A percentile compares a stretch with the other conserved stretches of the same genome.
These are phyloP conservation scores for Aspergillus versicolor DNA, from an alignment of 2,329 filamentous ascomycete genomes.

Conservation along the genomic window DNA sequence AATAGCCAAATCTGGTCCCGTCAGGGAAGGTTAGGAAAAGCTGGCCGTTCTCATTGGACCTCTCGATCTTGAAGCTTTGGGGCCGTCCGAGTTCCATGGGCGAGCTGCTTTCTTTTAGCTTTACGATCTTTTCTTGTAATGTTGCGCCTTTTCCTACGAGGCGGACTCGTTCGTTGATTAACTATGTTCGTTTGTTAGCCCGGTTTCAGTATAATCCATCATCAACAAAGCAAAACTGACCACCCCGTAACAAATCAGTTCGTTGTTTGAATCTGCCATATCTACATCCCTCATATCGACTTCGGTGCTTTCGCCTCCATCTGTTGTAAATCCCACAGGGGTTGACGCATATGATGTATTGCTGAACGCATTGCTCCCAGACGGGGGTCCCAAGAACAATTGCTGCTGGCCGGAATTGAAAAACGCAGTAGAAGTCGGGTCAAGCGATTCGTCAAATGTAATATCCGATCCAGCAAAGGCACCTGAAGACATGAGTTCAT, in stretches of 20 bases:
- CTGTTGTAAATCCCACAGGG: background rate
- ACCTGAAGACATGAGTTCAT: background rate
- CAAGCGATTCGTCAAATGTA: background rate
- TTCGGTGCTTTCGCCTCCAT: background rate
- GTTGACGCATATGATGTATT: background rate
- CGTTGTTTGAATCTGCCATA: background rate
- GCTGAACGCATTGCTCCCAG: background rate
- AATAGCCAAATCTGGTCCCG: background rate
- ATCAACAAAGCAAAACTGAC: background rate
- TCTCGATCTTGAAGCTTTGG: background rate
- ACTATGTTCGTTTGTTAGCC: background rate
- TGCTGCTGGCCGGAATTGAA: background rate
- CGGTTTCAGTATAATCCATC: background rate
- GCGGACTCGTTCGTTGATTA: background rate
- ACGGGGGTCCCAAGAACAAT: background rate
- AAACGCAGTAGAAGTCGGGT: background rate
- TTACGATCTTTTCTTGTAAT: background rate
- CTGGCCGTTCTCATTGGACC: background rate
- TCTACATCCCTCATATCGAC: background rate
- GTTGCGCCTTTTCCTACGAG: background rate
- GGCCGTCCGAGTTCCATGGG: background rate
- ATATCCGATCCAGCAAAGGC: background rate
- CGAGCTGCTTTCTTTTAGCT: background rate
- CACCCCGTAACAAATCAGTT: background rate
- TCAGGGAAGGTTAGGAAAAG: background rate